Evolutionary conservation across 2,329 filamentous ascomycete species (phyloP).

Genomic region (Dothideomycetidae sp.): DNA sequence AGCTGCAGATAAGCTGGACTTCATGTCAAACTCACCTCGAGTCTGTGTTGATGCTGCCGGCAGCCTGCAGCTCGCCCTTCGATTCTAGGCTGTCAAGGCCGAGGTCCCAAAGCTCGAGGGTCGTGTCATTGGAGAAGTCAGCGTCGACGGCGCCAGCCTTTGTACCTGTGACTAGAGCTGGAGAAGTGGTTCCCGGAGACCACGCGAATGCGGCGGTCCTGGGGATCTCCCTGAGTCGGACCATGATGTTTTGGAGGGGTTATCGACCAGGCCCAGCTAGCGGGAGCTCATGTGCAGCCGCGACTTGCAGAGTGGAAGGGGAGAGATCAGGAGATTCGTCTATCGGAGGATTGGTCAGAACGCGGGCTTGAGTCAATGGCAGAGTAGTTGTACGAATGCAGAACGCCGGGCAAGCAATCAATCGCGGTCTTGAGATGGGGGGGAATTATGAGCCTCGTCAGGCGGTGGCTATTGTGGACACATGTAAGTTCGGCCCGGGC

Average conservation of each 20-base stretch:
- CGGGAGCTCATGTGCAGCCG: background rate
- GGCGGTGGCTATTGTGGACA: background rate
- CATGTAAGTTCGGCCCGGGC: slow-evolving; percentile 4
- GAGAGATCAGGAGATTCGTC: slow-evolving; percentile 1
- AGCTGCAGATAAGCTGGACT: too few species aligned
- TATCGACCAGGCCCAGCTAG: background rate
- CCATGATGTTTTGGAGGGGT: slow-evolving; percentile 47
- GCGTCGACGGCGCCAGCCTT: slow-evolving; percentile 89
- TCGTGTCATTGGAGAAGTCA: slow-evolving; percentile 95
- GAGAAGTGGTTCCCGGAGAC: slow-evolving; percentile 67
- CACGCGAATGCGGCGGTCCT: slow-evolving; percentile 95
- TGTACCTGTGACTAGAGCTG: slow-evolving; percentile 83
- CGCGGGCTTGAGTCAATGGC: background rate
- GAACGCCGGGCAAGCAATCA: background rate
- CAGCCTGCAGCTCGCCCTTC: slow-evolving; percentile 69
- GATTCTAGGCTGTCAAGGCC: slow-evolving; percentile 63
- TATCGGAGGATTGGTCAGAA: background rate
- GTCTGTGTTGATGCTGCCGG: slow-evolving; percentile 72
- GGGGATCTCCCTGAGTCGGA: slow-evolving; percentile 89
- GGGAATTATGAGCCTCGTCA: too few species aligned
- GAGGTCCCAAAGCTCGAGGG: slow-evolving; percentile 92
- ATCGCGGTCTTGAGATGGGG: too few species aligned
- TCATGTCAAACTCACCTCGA: slow-evolving; percentile 69
- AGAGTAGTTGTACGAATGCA: background rate
- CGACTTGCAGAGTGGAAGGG: slow-evolving; percentile 12